Evolutionary conservation across 2,329 filamentous ascomycete genomes (phyloP), one percentile per base, ranked within the genome.

Genomic region (Xylaria sp.): DNA sequence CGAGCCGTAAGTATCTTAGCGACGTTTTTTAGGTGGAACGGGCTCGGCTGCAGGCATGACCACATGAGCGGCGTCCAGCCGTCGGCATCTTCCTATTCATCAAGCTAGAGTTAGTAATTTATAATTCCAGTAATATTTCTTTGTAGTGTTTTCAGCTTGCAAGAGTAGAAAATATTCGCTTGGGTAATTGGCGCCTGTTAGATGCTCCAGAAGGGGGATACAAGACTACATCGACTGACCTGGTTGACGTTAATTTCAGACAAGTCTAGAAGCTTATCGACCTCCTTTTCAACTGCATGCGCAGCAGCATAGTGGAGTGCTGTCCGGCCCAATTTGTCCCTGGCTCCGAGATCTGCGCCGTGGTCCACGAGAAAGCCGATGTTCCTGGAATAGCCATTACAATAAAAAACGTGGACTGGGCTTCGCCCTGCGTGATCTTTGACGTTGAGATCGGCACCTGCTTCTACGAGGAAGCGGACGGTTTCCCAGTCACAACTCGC

Each of bases 31-130:
- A 53, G 10, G n/a, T 41, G 31, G 23, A 23, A 53, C 4, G 37
- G 13, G 13, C 11, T 54, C 17, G 37, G 25, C 17, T 54, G 37
- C 11, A 33, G 38, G 17, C 25, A 54, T 35, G 51, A 37, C 51
- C 38, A 54, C 51, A 54, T 43, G 19, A 54, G 37, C 17, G 51
- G 51, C n/a, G 51, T 43, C 51, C 51, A 54, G 27, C 51, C 51
- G 13, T 54, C 51, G 25, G n/a, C 11, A 43, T 54, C 38, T 13
- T 1, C n/a, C n/a, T n/a, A n/a, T n/a, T n/a, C n/a, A n/a, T n/a
- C n/a, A n/a, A n/a, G n/a, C n/a, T n/a, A n/a, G n/a, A n/a, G n/a
- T n/a, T n/a, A n/a, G n/a, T n/a, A n/a, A n/a, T n/a, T n/a, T n/a
- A n/a, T n/a, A n/a, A n/a, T n/a, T n/a, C n/a, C n/a, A n/a, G n/a